Percentiles rank a stretch among this genome's conserved stretches.
phyloP scores from a whole-genome alignment of 257 asterid genomes.

The Nyctanthes arbortristis region DNA sequence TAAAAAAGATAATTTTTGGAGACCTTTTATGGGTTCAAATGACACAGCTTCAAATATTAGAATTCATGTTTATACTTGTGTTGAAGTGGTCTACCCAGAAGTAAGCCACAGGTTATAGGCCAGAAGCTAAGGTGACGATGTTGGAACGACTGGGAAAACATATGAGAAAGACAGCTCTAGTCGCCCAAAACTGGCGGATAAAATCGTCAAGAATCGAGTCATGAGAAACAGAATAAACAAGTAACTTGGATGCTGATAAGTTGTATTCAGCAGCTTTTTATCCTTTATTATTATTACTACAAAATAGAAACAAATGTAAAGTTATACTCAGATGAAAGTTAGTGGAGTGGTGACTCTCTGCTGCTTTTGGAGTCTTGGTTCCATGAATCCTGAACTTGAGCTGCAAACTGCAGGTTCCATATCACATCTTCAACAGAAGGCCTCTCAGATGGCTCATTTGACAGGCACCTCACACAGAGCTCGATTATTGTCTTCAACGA shows the following conservation, averaged over 20 bases:
- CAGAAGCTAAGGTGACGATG: too few relatives aligned
- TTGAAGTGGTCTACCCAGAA: too few relatives aligned
- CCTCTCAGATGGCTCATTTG: slow-evolving; percentile 46
- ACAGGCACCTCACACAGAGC: slow-evolving; percentile 67
- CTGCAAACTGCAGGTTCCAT: slow-evolving; percentile 93
- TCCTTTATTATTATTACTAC: not conserved
- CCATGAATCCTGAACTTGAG: slow-evolving; percentile 73
- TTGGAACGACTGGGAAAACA: too few relatives aligned
- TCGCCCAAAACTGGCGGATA: too few relatives aligned
- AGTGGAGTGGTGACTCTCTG: slow-evolving; percentile 50
- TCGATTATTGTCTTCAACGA: slow-evolving; percentile 65
- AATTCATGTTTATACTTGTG: too few relatives aligned
- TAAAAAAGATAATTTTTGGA: not conserved
- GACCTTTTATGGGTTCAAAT: not conserved
- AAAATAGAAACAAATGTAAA: not conserved
- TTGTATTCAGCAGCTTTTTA: not conserved
- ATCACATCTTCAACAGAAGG: slow-evolving; percentile 80
- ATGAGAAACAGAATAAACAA: not conserved
- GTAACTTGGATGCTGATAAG: not conserved
- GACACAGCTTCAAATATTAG: too few relatives aligned
- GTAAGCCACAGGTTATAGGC: too few relatives aligned
- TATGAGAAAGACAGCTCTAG: too few relatives aligned
- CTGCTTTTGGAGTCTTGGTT: slow-evolving; percentile 44
- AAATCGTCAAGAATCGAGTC: not conserved
- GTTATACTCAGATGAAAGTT: slow-evolving; percentile 14